A percentile compares a stretch with the other conserved stretches of the same genome.
These are phyloP conservation scores for Aquilaria malaccensis DNA, from an alignment of 345 rosid species.

Conservation along the genomic window DNA sequence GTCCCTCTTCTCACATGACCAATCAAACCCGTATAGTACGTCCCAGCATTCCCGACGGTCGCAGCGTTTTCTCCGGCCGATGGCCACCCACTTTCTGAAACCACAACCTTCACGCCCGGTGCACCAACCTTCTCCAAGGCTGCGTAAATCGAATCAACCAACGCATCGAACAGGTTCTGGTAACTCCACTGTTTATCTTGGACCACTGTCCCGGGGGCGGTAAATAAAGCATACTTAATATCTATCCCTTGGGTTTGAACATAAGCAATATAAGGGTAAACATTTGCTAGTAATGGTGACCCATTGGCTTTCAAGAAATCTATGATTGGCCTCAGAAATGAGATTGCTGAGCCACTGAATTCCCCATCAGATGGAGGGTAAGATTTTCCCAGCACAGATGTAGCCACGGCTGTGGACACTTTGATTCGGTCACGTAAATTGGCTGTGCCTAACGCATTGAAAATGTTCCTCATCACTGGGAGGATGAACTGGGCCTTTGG, in stretches of 20 bases:
- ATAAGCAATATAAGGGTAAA: slow-evolving; percentile 35
- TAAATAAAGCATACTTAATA: slow-evolving; percentile 38
- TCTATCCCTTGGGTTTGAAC: slow-evolving; percentile 7
- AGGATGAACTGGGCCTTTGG: slow-evolving; percentile 19
- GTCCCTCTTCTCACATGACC: slow-evolving; percentile 22
- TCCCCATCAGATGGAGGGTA: slow-evolving; percentile 40
- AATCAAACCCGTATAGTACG: slow-evolving; percentile 15
- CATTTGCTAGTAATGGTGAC: slow-evolving; percentile 33
- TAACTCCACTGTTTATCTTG: slow-evolving; percentile 19
- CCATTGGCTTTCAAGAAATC: slow-evolving; percentile 21
- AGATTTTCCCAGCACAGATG: slow-evolving; percentile 23
- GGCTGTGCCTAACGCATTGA: slow-evolving; percentile 18
- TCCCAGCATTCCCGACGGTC: slow-evolving; percentile 16
- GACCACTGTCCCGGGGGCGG: slow-evolving; percentile 20
- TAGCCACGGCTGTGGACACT: slow-evolving; percentile 35
- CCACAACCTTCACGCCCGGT: slow-evolving; percentile 10
- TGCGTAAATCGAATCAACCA: slow-evolving; percentile 10
- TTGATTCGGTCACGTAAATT: slow-evolving; percentile 34
- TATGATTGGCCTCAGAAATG: slow-evolving; percentile 25
- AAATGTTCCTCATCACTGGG: slow-evolving; percentile 45
- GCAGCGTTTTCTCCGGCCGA: slow-evolving; percentile 11
- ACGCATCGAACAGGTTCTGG: slow-evolving; percentile 14
- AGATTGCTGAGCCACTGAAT: slow-evolving; percentile 22
- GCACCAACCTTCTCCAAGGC: slow-evolving; percentile 21
- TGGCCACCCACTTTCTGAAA: slow-evolving; percentile 28